Evolutionary conservation across 441 rosid genomes (phyloP).

Genomic region (Arabidopsis hybrid): DNA sequence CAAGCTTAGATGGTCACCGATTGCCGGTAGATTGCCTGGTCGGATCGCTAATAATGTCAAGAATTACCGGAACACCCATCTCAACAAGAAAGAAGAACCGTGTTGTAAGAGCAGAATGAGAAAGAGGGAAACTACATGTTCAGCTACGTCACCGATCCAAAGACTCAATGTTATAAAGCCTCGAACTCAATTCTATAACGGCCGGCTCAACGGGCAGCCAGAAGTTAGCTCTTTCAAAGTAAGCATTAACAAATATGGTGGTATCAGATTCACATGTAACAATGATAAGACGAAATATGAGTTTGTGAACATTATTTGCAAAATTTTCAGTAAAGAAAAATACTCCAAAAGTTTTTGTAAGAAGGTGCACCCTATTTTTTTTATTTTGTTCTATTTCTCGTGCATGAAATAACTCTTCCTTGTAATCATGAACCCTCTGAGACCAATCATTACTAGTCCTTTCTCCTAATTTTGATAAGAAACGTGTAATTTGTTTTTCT

Average conservation of each 20-base stretch:
- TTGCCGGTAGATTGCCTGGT: conserved; percentile 61
- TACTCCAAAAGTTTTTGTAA: neutral
- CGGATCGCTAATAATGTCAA: conserved; percentile 61
- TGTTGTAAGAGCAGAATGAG: neutral
- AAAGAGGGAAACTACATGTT: conserved; percentile 19
- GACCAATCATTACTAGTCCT: neutral
- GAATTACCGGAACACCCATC: conserved; percentile 53
- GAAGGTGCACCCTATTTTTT: neutral
- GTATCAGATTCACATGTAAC: conserved; percentile 5
- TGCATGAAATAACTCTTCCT: neutral
- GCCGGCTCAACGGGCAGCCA: neutral
- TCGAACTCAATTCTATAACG: conserved; percentile 35
- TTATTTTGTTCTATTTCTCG: neutral
- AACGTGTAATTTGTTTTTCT: neutral
- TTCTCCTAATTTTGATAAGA: conserved; percentile 16
- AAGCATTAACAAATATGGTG: neutral
- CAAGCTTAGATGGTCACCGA: conserved; percentile 53
- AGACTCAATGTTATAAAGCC: conserved; percentile 47
- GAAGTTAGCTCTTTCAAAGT: neutral
- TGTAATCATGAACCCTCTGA: conserved; percentile 7
- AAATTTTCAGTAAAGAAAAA: neutral
- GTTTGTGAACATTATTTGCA: conserved; percentile 1
- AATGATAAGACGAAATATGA: neutral
- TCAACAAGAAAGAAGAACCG: no score
- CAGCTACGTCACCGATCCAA: neutral